Conservation (phyloP, 2,329 filamentous ascomycete genomes). For the Alternaria angustiovoidea region DNA sequence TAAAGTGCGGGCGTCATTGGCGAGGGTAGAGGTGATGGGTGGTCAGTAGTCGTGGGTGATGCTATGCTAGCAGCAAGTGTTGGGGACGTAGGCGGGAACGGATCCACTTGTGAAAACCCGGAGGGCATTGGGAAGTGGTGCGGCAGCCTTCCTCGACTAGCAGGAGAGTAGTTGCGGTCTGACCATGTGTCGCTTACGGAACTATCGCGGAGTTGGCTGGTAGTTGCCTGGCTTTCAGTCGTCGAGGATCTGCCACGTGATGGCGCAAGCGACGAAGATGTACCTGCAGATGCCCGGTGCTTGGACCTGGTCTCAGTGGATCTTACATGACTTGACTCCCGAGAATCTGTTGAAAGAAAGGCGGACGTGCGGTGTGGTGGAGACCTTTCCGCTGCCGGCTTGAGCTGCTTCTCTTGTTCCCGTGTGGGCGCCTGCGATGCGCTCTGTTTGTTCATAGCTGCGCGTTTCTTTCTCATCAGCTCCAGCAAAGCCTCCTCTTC, state of each 20-base stretch:
- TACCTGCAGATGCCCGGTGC: constrained; percentile 24
- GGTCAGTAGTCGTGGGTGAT: constrained; percentile 43
- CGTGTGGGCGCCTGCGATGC: constrained; percentile 49
- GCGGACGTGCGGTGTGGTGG: constrained; percentile 34
- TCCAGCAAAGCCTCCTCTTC: constrained; percentile 60
- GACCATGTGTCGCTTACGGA: constrained; percentile 38
- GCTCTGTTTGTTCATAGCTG: constrained; percentile 54
- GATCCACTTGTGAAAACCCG: constrained; percentile 44
- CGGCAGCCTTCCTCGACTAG: constrained; percentile 22
- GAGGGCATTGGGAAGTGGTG: constrained; percentile 35
- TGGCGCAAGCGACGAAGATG: constrained; percentile 33
- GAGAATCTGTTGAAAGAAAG: constrained; percentile 35
- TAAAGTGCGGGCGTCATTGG: constrained; percentile 47
- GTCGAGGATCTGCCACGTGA: constrained; percentile 37
- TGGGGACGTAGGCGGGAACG: constrained; percentile 39
- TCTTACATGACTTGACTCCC: constrained; percentile 37
- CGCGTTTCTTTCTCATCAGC: constrained; percentile 59
- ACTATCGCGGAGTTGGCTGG: constrained; percentile 39
- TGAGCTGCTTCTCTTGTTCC: constrained; percentile 41
- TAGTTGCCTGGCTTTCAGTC: constrained; percentile 23
- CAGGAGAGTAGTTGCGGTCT: constrained; percentile 23
- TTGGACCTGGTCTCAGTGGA: constrained; percentile 26
- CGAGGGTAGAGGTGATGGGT: constrained; percentile 45
- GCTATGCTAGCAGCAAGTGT: constrained; percentile 35
- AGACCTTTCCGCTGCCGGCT: constrained; percentile 21